Evolutionary conservation across 2,329 filamentous ascomycete genomes (phyloP).

Genomic region (Fusarium nematophilum): DNA sequence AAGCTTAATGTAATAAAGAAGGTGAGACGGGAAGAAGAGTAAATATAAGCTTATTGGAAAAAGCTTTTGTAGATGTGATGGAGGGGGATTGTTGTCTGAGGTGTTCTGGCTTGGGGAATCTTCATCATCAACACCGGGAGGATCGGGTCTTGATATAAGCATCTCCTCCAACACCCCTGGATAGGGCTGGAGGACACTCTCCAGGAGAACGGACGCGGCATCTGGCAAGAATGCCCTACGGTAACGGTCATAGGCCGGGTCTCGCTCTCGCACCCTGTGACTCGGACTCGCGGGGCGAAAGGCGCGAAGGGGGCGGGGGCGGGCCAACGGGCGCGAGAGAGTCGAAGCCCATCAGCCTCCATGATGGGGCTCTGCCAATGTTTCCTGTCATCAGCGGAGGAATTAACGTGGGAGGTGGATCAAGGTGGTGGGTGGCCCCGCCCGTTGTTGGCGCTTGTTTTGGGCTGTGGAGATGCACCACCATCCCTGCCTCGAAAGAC

Average conservation of each 20-base stretch:
- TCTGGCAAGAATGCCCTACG: background rate
- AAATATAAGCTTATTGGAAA: conserved; percentile 29
- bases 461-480: too few species aligned
- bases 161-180: background rate
- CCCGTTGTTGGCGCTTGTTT: too few species aligned
- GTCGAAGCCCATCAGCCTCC: conserved; percentile 26
- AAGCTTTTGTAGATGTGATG: conserved; percentile 1
- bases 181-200: too few species aligned
- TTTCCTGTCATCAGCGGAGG: conserved; percentile 17
- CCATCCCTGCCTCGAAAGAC: background rate
- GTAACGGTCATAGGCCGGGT: background rate
- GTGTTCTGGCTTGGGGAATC: conserved; percentile 17
- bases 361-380: conserved; percentile 29
- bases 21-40: conserved; percentile 1
- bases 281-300: background rate
- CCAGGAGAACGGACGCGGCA: conserved; percentile 24
- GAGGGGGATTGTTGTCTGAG: conserved; percentile 10
- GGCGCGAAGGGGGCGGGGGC: background rate
- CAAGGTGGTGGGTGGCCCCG: too few species aligned
- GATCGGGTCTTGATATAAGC: conserved; percentile 27
- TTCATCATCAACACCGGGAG: conserved; percentile 11
- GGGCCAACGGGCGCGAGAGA: background rate
- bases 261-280: conserved; percentile 19
- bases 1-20: background rate
- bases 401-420: too few species aligned